Evolutionary conservation across 2,329 filamentous ascomycete species (phyloP).

Genomic region (Aspergillus terreus): DNA sequence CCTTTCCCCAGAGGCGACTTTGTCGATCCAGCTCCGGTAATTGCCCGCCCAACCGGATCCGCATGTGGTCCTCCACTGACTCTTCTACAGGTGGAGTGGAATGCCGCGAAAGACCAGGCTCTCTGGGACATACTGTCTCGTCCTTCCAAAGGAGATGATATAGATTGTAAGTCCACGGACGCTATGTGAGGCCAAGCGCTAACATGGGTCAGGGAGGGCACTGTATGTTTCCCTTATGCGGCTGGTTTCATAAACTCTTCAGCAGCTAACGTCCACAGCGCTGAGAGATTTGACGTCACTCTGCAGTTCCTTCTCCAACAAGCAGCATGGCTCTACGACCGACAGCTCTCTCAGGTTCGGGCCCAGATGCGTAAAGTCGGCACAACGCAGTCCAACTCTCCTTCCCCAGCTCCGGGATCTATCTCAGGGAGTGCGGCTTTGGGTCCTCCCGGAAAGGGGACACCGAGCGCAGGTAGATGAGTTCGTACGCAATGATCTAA

Average conservation of each 20-base stretch:
- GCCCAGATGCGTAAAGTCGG: slow-evolving; percentile 75
- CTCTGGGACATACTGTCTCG: slow-evolving; percentile 88
- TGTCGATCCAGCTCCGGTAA: slow-evolving; percentile 80
- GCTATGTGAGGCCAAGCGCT: slow-evolving; percentile 1
- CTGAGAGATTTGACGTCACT: slow-evolving; percentile 74
- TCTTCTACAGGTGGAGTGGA: slow-evolving; percentile 72
- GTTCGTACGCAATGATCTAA: not conserved
- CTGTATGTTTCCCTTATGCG: slow-evolving; percentile 51
- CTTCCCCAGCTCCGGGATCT: slow-evolving; percentile 42
- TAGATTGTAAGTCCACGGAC: slow-evolving; percentile 64
- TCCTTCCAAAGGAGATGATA: slow-evolving; percentile 71
- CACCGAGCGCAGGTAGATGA: slow-evolving; percentile 2
- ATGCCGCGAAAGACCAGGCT: slow-evolving; percentile 76
- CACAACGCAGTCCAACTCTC: slow-evolving; percentile 38
- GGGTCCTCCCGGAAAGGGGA: slow-evolving; percentile 26
- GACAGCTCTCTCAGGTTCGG: slow-evolving; percentile 82
- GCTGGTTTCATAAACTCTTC: not conserved
- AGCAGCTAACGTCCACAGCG: slow-evolving; percentile 44
- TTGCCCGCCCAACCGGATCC: slow-evolving; percentile 17
- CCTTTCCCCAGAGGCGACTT: slow-evolving; percentile 85
- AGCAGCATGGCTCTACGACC: slow-evolving; percentile 88
- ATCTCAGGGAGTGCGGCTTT: slow-evolving; percentile 39
- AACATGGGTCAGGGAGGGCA: slow-evolving; percentile 60
- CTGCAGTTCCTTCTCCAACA: slow-evolving; percentile 88
- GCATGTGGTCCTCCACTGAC: slow-evolving; percentile 12